Conservation (phyloP, 371 early-diverging fungal genomes). For the Rhizopus microsporus region DNA sequence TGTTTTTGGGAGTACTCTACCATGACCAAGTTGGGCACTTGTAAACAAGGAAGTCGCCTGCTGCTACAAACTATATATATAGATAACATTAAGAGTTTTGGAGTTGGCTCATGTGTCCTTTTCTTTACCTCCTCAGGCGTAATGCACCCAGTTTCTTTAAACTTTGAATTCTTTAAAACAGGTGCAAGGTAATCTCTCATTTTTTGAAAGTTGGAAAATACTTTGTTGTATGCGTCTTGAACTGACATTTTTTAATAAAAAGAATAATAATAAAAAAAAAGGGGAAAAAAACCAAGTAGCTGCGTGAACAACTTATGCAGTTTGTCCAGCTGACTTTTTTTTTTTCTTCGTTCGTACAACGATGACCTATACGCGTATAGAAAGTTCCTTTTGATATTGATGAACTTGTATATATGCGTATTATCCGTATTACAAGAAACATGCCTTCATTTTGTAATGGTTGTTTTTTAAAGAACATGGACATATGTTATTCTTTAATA, state of each 20-base stretch:
- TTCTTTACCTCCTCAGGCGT: conserved; percentile 91
- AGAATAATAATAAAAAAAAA: conserved; percentile 2
- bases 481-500: no score
- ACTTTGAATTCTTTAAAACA: conserved; percentile 91
- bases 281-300: not conserved
- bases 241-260: conserved; percentile 30
- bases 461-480: no score
- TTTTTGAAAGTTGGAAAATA: conserved; percentile 52
- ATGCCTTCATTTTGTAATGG: no score
- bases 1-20: conserved; percentile 39
- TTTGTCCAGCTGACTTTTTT: not conserved
- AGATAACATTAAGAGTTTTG: not conserved
- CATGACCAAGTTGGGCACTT: conserved; percentile 99
- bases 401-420: no score
- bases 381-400: no score
- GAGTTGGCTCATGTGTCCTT: no score
- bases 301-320: not conserved
- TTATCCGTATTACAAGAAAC: no score
- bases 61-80: conserved; percentile 82
- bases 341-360: no score
- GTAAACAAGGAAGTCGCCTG: conserved; percentile 96
- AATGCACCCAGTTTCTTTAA: conserved; percentile 90
- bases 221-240: conserved; percentile 51
- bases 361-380: no score
- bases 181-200: conserved; percentile 89